Evolutionary conservation across 306 rosid genomes (phyloP).

Genomic region (Prunus padus): DNA sequence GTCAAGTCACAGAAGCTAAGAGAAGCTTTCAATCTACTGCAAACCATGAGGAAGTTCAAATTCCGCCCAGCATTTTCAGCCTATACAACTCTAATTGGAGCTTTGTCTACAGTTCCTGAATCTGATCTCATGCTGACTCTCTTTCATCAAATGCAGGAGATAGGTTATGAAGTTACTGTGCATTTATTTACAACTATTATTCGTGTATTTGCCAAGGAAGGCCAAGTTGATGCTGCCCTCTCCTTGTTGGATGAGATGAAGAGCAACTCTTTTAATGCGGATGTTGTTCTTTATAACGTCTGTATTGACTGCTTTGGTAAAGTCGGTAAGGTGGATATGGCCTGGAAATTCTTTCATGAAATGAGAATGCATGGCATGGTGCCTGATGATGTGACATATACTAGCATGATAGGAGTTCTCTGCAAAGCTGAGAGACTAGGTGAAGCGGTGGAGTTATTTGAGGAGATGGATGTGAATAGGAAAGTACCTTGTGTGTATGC

Average conservation of each 20-base stretch:
- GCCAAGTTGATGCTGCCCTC: constrained; percentile 78
- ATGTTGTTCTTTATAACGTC: constrained; percentile 83
- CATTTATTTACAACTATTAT: constrained; percentile 87
- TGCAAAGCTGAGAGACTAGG: constrained; percentile 73
- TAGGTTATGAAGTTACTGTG: constrained; percentile 79
- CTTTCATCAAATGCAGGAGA: constrained; percentile 88
- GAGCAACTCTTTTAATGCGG: constrained; percentile 67
- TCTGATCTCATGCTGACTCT: constrained; percentile 64
- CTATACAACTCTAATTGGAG: constrained; percentile 80
- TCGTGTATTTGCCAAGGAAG: constrained; percentile 76
- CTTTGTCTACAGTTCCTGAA: constrained; percentile 56
- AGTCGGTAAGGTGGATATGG: constrained; percentile 90
- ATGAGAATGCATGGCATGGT: constrained; percentile 63
- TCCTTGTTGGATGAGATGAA: constrained; percentile 93
- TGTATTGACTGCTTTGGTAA: constrained; percentile 93
- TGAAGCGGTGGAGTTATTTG: constrained; percentile 81
- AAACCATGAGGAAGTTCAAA: constrained; percentile 87
- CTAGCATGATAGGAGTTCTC: constrained; percentile 94
- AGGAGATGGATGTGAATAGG: constrained; percentile 66
- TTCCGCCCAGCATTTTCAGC: constrained; percentile 93
- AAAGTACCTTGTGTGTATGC: constrained; percentile 95
- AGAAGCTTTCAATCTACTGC: constrained; percentile 64
- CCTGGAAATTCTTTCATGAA: constrained; percentile 98
- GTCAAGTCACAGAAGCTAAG: constrained; percentile 50
- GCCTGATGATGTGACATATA: constrained; percentile 85